These are phyloP conservation scores for Diaporthe ampelina DNA, from an alignment of 2,329 filamentous ascomycete species.

Conservation along the genomic window DNA sequence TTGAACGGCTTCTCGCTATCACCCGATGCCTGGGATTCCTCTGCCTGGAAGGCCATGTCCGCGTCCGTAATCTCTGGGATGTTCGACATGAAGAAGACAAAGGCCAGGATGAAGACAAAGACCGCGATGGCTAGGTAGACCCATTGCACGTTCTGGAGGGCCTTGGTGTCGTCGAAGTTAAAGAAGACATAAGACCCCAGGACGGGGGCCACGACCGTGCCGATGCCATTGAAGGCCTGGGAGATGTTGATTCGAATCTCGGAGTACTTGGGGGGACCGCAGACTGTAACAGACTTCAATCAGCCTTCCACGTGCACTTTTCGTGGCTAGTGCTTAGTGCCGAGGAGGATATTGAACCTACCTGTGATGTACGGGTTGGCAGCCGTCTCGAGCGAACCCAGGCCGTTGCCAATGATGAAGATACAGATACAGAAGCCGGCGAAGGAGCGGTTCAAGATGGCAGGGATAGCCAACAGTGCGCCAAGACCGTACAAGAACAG, in stretches of 20 bases:
- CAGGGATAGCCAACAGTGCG: slow-evolving; percentile 69
- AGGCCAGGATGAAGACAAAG: slow-evolving; percentile 77
- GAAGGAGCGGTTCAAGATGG: slow-evolving; percentile 75
- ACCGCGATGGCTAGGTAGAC: slow-evolving; percentile 80
- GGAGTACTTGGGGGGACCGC: slow-evolving; percentile 76
- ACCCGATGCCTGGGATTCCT: slow-evolving; percentile 65
- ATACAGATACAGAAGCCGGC: slow-evolving; percentile 80
- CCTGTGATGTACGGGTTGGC: slow-evolving; percentile 81
- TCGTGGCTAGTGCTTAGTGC: too few species aligned
- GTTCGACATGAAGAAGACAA: slow-evolving; percentile 75
- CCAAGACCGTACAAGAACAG: slow-evolving; percentile 75
- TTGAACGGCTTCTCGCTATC: slow-evolving; percentile 71
- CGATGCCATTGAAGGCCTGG: slow-evolving; percentile 83
- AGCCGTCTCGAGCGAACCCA: slow-evolving; percentile 82
- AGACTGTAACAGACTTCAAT: slow-evolving; percentile 49
- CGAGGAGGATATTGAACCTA: slow-evolving; percentile 39
- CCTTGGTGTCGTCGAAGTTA: slow-evolving; percentile 67
- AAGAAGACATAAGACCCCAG: slow-evolving; percentile 83
- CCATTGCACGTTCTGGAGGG: slow-evolving; percentile 79
- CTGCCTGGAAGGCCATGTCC: slow-evolving; percentile 75
- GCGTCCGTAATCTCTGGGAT: slow-evolving; percentile 81
- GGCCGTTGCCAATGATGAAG: slow-evolving; percentile 81
- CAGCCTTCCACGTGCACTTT: too few species aligned
- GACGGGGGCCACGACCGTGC: slow-evolving; percentile 79
- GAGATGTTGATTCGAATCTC: slow-evolving; percentile 83